These are phyloP conservation scores for Talaromyces albobiverticillius DNA, from an alignment of 2,329 filamentous ascomycete species.

Conservation along the genomic window DNA sequence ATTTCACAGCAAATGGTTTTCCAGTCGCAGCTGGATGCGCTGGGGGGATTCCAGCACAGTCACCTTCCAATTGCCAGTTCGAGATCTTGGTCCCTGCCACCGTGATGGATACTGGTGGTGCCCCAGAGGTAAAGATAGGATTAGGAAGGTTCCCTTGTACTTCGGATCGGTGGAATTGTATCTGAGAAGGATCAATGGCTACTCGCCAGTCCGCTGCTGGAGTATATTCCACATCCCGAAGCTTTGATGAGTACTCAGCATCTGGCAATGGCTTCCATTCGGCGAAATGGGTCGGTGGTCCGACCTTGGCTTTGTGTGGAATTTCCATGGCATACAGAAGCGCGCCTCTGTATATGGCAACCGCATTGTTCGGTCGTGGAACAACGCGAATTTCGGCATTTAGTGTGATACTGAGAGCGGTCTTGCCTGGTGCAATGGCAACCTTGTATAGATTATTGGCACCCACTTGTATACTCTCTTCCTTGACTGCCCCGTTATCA, in stretches of 20 bases:
- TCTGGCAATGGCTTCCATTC: slow-evolving; percentile 13
- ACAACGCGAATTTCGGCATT: slow-evolving; percentile 12
- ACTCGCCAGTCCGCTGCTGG: slow-evolving; percentile 13
- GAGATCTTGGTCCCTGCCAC: slow-evolving; percentile 13
- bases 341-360: slow-evolving; percentile 14
- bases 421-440: slow-evolving; percentile 6
- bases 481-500: background rate
- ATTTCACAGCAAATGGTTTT: slow-evolving; percentile 11
- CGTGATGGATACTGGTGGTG: slow-evolving; percentile 11
- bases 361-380: slow-evolving; percentile 12
- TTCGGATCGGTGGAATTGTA: slow-evolving; percentile 9
- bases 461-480: slow-evolving; percentile 12
- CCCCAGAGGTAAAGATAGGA: slow-evolving; percentile 13
- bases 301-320: slow-evolving; percentile 10
- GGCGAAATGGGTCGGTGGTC: slow-evolving; percentile 12
- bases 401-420: slow-evolving; percentile 5
- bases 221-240: slow-evolving; percentile 14
- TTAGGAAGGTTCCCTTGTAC: slow-evolving; percentile 8
- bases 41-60: slow-evolving; percentile 12
- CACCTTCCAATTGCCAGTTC: slow-evolving; percentile 13
- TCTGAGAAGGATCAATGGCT: slow-evolving; percentile 15
- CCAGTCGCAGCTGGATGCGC: slow-evolving; percentile 8
- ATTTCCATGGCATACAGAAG: slow-evolving; percentile 16
- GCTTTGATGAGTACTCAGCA: slow-evolving; percentile 6
- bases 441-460: slow-evolving; percentile 7